phyloP scores from a whole-genome alignment of 1,284 basidiomycete genomes.

The Malassezia arunalokei region DNA sequence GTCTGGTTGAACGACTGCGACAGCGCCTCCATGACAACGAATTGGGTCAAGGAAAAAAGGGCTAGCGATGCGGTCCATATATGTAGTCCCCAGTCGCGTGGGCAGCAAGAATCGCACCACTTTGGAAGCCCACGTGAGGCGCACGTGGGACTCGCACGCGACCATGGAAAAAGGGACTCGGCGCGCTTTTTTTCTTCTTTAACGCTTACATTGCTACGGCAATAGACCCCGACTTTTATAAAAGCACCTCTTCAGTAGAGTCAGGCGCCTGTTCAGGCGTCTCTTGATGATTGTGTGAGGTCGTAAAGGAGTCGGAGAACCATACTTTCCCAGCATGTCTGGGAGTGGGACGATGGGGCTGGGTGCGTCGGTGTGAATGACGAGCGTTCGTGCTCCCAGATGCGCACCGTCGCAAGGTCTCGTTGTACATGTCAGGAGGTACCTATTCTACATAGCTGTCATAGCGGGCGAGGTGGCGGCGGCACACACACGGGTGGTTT shows the following conservation, averaged over 20 bases:
- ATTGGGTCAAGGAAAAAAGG: neutral
- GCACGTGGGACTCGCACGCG: neutral
- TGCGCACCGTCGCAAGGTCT: conserved; percentile 17
- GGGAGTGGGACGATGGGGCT: conserved; percentile 19
- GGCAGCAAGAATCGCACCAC: conserved; percentile 12
- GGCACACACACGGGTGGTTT: conserved; percentile 7
- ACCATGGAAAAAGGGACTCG: neutral
- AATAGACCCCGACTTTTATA: conserved; percentile 19
- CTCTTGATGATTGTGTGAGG: conserved; percentile 19
- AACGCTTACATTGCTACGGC: conserved; percentile 16
- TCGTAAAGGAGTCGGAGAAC: conserved; percentile 18
- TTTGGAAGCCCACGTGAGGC: conserved; percentile 9
- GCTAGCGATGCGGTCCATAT: too few relatives aligned
- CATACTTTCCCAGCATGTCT: conserved; percentile 13
- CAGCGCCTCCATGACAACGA: neutral
- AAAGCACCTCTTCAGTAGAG: conserved; percentile 20
- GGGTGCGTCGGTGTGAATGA: conserved; percentile 15
- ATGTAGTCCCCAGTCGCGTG: conserved; percentile 1
- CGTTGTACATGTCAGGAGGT: conserved; percentile 15
- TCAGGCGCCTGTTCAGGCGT: neutral
- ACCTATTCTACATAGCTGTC: neutral
- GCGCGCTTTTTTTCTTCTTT: neutral
- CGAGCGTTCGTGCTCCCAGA: conserved; percentile 15
- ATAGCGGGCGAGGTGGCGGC: neutral
- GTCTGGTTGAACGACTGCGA: conserved; percentile 6